Base-by-base conservation (phyloP, 75 land plant genomes). In the Picea sitchensis region DNA sequence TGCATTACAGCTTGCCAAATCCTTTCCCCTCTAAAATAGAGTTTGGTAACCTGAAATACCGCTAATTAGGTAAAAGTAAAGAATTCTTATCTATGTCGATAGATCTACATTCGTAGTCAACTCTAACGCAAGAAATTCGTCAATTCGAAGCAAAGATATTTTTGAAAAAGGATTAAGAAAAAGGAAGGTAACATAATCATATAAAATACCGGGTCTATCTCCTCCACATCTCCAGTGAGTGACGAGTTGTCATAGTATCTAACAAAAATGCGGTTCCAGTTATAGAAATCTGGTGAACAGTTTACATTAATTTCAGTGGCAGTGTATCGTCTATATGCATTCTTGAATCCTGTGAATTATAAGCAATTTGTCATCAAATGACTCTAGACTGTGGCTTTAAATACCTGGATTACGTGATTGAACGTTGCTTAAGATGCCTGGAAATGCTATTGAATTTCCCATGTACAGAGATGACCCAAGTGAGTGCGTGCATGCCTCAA, bases 201-300 rank as follows among this genome's bases (percentile, higher is more conserved):
- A 1, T 36, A 36, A 36, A 1, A 36, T 60, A 60, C 1, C 61
- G 2, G 61, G 4, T 60, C 61, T 60, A 14, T 4, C 4, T 60
- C 83, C 32, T 57, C 61, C 38, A 86, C 63, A 79, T 97, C 90
- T 58, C 99, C 99, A 76, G 82, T 84, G 81, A 97, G 95, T 14
- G 98, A 97, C 59, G 89, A 97, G 59, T 95, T 98, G 85, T 97
- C 99, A 81, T 95, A 97, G 75, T 97, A 97, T 51, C 94, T 86
- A 17, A 97, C 80, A 77, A 90, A 91, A 58, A 95, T 98, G 5
- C 95, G 90, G 74, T 95, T 97, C 99, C 99, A 97, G 71, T 97
- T 91, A 87, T 88, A 93, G 65, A 97, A 97, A 82, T 97, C 99
- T 97, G 94, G 26, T 26, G 26, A 26, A 26, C 26, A 26, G 26